Conservation (phyloP, 768 basidiomycete species). For the Boletus rubescentipes region DNA sequence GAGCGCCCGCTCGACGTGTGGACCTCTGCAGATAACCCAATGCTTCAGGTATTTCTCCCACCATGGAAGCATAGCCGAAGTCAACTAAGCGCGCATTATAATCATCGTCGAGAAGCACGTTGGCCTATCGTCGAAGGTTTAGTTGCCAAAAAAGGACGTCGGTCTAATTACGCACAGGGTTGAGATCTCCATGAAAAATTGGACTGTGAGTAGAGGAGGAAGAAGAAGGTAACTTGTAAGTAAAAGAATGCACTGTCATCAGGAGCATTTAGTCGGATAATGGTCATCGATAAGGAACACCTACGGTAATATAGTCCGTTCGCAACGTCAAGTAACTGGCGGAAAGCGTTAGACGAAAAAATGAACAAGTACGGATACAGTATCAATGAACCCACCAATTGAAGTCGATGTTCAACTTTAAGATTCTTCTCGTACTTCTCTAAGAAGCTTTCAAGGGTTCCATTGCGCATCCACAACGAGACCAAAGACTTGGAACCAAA, state of each 20-base stretch:
- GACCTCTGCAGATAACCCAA: background rate
- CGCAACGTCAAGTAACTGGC: background rate
- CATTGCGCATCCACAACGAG: background rate
- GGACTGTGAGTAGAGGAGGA: background rate
- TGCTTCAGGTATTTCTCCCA: background rate
- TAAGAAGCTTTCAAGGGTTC: background rate
- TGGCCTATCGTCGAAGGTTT: background rate
- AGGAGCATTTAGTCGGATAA: background rate
- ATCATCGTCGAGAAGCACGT: background rate
- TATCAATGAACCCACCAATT: background rate
- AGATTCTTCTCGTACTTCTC: background rate
- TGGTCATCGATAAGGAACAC: background rate
- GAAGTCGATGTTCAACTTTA: background rate
- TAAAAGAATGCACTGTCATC: background rate
- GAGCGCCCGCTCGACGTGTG: background rate
- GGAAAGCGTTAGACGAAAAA: background rate
- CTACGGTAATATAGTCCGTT: background rate
- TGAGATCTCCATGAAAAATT: slow-evolving; percentile 2
- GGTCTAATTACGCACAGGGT: background rate
- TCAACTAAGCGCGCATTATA: slow-evolving; percentile 2
- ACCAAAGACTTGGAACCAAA: background rate
- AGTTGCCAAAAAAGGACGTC: background rate
- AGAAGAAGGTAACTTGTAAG: background rate
- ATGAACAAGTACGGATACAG: background rate
- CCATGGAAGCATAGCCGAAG: slow-evolving; percentile 1